Conservation (phyloP, 768 basidiomycete species). For the Pisolithus orientalis region DNA sequence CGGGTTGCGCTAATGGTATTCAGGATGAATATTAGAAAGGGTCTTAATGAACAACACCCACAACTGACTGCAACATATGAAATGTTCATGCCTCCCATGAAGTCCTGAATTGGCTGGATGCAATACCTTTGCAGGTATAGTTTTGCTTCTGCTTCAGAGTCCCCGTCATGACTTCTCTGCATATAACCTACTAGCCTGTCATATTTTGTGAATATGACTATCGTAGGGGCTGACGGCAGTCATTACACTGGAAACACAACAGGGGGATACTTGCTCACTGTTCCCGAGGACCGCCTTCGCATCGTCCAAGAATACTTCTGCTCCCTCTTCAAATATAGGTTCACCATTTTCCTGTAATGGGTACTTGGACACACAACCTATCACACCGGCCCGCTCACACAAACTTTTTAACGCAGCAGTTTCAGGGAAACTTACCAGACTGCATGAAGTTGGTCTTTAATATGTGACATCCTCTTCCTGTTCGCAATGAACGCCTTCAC, state of each 20-base stretch:
- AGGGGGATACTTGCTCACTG: not conserved
- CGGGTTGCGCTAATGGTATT: not conserved
- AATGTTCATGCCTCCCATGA: not conserved
- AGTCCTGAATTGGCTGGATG: not conserved
- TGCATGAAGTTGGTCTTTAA: slow-evolving; percentile 9
- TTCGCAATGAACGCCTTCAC: slow-evolving; percentile 7
- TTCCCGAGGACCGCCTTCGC: not conserved
- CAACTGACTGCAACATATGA: not conserved
- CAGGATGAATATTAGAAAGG: not conserved
- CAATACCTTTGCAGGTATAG: not conserved
- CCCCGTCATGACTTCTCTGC: not conserved
- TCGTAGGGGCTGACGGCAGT: not conserved
- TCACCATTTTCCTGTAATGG: not conserved
- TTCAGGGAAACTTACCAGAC: slow-evolving; percentile 5
- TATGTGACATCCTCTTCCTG: not conserved
- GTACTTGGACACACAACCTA: not conserved
- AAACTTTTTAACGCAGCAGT: no score
- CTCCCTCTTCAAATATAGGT: slow-evolving; percentile 1
- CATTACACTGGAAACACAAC: not conserved
- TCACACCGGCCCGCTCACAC: not conserved
- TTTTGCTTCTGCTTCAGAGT: not conserved
- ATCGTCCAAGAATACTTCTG: not conserved
- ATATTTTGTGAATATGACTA: not conserved
- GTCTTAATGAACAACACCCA: not conserved
- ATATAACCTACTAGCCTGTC: slow-evolving; percentile 6